Percentiles rank a stretch among this genome's conserved stretches.
These are phyloP conservation scores for Ustilago nuda DNA, from an alignment of 1,284 basidiomycete genomes.

Conservation along the genomic window DNA sequence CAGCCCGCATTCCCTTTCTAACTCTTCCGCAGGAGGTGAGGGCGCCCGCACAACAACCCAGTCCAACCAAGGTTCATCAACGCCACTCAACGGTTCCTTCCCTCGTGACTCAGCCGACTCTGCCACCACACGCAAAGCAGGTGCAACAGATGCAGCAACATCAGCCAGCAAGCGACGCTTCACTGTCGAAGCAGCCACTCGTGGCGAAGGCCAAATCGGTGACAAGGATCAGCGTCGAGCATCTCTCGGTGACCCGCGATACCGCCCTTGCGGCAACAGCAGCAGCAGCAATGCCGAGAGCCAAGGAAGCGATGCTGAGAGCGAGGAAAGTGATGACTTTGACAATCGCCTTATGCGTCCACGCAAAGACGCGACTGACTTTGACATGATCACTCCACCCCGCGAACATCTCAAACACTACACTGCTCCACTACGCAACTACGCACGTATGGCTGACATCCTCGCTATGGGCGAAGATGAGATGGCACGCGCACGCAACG, in stretches of 20 bases:
- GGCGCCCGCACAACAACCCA: slow-evolving; percentile 14
- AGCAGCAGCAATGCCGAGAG: slow-evolving; percentile 7
- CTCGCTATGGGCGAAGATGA: slow-evolving; percentile 45
- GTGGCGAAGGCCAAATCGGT: not conserved
- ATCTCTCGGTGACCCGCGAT: slow-evolving; percentile 23
- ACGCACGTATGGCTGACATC: slow-evolving; percentile 35
- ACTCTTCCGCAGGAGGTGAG: slow-evolving; percentile 16
- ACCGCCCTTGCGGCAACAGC: slow-evolving; percentile 5
- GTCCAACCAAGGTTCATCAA: slow-evolving; percentile 22
- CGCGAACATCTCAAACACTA: slow-evolving; percentile 58
- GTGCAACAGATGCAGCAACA: not conserved
- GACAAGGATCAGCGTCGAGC: slow-evolving; percentile 14
- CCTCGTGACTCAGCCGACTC: slow-evolving; percentile 22
- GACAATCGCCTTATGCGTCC: slow-evolving; percentile 41
- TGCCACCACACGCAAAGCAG: not conserved
- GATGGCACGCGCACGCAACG: slow-evolving; percentile 22
- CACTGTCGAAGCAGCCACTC: slow-evolving; percentile 20
- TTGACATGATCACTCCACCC: slow-evolving; percentile 59
- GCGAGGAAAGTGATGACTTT: slow-evolving; percentile 24
- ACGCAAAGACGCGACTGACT: slow-evolving; percentile 53
- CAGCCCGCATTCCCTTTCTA: slow-evolving; percentile 32
- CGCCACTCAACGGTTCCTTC: slow-evolving; percentile 33
- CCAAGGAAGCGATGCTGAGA: slow-evolving; percentile 12
- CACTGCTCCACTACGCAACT: slow-evolving; percentile 19
- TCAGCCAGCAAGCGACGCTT: slow-evolving; percentile 12